Base-by-base conservation (phyloP, 768 basidiomycete species). In the Mycena galopus region DNA sequence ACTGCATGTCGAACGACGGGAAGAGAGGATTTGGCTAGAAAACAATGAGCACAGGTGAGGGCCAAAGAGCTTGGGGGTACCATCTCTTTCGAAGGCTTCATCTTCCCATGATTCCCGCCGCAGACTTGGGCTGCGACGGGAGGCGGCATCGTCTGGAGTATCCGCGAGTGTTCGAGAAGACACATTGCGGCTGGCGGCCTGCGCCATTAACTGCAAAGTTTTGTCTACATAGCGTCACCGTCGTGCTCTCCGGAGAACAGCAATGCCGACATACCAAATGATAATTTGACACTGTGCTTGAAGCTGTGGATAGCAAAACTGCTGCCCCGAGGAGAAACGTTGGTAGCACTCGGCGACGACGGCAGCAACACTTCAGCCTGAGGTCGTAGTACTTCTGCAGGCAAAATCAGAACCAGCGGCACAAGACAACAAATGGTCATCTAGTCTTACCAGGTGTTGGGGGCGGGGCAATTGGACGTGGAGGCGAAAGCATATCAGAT, bases 271-370 rank as follows among this genome's bases (percentile, higher is more conserved):
- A 25, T 75, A 93, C 94, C 93, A 71, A 95, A 90, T 0, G 94
- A 95, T 70, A 88, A 85, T 79, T 88, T 93, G 74, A 95, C 86
- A 69, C 89, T 90, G 74, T 94, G 93, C 80, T 88, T 93, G 73
- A 94, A 83, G 33, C 86, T 84, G 60, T 77, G 82, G 35, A 89
- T 78, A 14, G 84, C 85, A 10, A 85, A 85, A 71, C 86, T 87
- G 63, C 50, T 71, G 61, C 51, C 53, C 47, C 62, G 37, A n/a
- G 63, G 33, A n/a, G 72, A 35, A 39, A 32, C 42, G 37, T 35
- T 59, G 29, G n/a, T 14, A n/a, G 21, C 16, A 16, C 63, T 50
- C 19, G 44, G 44, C 44, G 9, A 16, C 6, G 39, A 39, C 33
- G 61, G 42, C n/a, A 60, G 56, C n/a, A 59, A 53, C 29, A 61